Percentiles rank a stretch among this genome's conserved stretches.
phyloP scores from a whole-genome alignment of 306 rosid genomes.

The Hylodesmum podocarpum region DNA sequence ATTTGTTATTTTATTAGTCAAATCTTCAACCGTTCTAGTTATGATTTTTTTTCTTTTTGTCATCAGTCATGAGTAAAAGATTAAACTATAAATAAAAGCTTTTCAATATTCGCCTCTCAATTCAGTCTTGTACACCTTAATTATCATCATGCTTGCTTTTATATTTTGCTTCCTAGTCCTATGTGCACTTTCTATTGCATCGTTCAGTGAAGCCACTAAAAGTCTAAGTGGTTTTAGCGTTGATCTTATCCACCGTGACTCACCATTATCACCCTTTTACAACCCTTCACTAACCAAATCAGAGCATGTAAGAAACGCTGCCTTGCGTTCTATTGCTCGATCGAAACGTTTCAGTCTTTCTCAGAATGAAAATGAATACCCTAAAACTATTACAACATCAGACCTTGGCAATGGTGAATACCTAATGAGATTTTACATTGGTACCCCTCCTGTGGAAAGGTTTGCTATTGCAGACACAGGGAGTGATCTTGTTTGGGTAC shows the following conservation, averaged over 20 bases:
- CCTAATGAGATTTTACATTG: neutral
- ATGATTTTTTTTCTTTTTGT: no score
- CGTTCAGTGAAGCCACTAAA: neutral
- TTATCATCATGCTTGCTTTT: neutral
- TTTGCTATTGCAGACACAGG: neutral
- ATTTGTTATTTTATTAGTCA: no score
- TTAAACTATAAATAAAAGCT: no score
- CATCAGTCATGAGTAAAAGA: no score
- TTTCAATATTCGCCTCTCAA: no score
- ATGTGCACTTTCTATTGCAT: neutral
- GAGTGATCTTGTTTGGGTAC: constrained; percentile 23
- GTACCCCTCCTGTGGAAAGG: neutral
- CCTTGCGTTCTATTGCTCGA: neutral
- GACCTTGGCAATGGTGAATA: neutral
- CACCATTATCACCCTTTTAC: constrained; percentile 28
- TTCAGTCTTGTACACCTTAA: no score
- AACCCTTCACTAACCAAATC: neutral
- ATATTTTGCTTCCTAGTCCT: neutral
- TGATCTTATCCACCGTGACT: constrained; percentile 34
- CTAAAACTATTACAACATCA: neutral
- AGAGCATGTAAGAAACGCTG: neutral
- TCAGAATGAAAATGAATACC: neutral
- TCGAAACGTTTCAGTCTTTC: neutral
- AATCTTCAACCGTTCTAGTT: no score
- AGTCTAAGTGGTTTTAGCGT: constrained; percentile 6